Conservation (phyloP, 306 rosid genomes). For the Styphnolobium japonicum region DNA sequence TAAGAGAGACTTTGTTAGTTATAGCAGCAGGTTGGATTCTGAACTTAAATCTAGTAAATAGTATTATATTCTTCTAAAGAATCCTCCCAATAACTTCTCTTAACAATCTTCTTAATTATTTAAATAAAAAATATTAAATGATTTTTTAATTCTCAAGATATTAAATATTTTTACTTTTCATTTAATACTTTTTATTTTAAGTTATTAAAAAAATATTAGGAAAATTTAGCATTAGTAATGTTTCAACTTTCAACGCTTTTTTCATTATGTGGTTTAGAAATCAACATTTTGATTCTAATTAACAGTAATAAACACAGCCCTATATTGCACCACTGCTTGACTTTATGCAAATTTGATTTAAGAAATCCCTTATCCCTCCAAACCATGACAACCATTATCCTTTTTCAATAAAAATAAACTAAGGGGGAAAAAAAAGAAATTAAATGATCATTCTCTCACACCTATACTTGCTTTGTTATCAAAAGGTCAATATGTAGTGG, state of each 20-base stretch:
- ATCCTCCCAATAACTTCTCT: too few species aligned
- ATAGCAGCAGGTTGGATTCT: not conserved
- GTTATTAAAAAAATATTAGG: too few species aligned
- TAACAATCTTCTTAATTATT: too few species aligned
- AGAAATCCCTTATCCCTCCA: not conserved
- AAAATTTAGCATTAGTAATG: too few species aligned
- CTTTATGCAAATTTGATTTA: not conserved
- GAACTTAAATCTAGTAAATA: too few species aligned
- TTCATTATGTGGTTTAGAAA: not conserved
- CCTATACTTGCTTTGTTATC: not conserved
- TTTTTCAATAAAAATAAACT: not conserved
- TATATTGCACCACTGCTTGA: not conserved
- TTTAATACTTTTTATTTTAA: too few species aligned
- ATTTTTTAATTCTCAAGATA: too few species aligned
- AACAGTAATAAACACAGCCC: not conserved
- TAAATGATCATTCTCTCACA: not conserved
- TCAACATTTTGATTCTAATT: not conserved
- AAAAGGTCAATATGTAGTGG: conserved; percentile 14
- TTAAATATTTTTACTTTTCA: too few species aligned
- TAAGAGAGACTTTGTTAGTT: not conserved
- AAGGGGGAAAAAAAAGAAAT: not conserved
- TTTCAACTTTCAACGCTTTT: too few species aligned
- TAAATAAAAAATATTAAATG: too few species aligned
- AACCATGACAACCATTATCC: not conserved
- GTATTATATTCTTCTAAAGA: too few species aligned